Base-by-base conservation (phyloP, 164 flowering plant genomes). In the Stephania yunnanensis region DNA sequence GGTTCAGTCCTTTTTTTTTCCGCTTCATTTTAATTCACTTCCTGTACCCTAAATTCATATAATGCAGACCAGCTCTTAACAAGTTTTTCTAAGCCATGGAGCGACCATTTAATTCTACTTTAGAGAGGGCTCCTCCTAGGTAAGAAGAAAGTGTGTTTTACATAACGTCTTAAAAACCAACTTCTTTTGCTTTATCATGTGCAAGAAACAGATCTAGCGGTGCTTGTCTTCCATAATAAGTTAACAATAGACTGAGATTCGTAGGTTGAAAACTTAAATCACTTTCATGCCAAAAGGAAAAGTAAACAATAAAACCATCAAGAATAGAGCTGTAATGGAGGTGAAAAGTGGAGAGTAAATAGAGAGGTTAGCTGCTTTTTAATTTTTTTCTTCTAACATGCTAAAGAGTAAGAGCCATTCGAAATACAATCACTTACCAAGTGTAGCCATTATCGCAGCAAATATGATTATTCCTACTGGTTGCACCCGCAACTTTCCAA, bases 391-490 rank as follows among this genome's bases (percentile, higher is more conserved):
- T 36, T 6, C 46, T n/a, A 68, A 68, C 44, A 29, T 10, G 17
- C 25, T 15, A 17, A 44, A 53, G 36, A 74, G 42, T 7, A 65
- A 52, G 61, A n/a, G 10, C 8, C 45, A 29, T 13, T 20, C 30
- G 69, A 46, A 8, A 68, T 4, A 70, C 2, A 78, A 46, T 61
- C 15, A 80, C 83, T 53, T 81, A 94, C 99, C 99, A 4, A 96
- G 91, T 67, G 98, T 96, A 63, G 99, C 98, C 99, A 96, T 96
- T 52, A 96, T 36, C 76, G 99, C 98, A 77, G 99, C 98, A 83
- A 96, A 96, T 69, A 94, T 82, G 74, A 94, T 85, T 52, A 96
- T 96, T 25, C 99, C 99, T 0, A 96, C 98, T 10, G 99, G 99
- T 61, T 96, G 99, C 72, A 96, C 92, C 74, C 99, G 86, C 82